Percentiles rank a stretch among this genome's conserved stretches.
phyloP scores from a whole-genome alignment of 768 basidiomycete species.

The Amanita rubescens region DNA sequence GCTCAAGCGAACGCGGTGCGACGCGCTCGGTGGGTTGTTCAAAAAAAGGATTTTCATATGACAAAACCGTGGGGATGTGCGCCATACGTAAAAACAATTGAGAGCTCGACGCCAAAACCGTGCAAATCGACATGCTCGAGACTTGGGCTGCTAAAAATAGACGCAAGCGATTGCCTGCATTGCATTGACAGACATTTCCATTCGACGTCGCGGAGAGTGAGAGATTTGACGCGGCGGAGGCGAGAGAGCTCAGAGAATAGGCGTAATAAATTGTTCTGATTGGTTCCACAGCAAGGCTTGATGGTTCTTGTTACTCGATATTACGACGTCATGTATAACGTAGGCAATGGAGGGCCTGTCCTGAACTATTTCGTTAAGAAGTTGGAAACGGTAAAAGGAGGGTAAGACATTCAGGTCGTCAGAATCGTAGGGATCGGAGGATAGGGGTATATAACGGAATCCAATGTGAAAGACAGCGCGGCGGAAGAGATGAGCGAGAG shows the following conservation, averaged over 20 bases:
- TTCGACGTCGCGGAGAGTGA: constrained; percentile 10
- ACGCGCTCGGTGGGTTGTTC: not conserved
- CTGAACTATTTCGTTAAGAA: constrained; percentile 9
- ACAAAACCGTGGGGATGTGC: not conserved
- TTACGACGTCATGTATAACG: constrained; percentile 10
- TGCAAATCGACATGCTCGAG: constrained; percentile 9
- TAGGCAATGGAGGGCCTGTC: constrained; percentile 9
- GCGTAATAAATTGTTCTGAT: constrained; percentile 5
- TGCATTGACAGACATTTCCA: constrained; percentile 9
- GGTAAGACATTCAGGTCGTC: not conserved
- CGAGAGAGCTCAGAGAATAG: constrained; percentile 3
- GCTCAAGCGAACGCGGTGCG: not conserved
- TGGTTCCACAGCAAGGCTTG: constrained; percentile 3
- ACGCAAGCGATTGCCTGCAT: constrained; percentile 4
- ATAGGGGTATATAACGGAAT: constrained; percentile 5
- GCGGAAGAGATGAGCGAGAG: constrained; percentile 17
- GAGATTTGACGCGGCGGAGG: constrained; percentile 6
- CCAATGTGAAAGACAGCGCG: constrained; percentile 8
- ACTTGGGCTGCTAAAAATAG: constrained; percentile 10
- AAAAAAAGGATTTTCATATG: not conserved
- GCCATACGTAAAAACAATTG: constrained; percentile 1
- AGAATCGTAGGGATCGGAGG: not conserved
- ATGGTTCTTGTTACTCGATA: constrained; percentile 9
- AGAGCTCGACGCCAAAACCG: not conserved
- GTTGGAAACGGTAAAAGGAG: constrained; percentile 7